These are phyloP conservation scores for Rhizophlyctis rosea DNA, from an alignment of 192 early-diverging fungal genomes.

Conservation along the genomic window DNA sequence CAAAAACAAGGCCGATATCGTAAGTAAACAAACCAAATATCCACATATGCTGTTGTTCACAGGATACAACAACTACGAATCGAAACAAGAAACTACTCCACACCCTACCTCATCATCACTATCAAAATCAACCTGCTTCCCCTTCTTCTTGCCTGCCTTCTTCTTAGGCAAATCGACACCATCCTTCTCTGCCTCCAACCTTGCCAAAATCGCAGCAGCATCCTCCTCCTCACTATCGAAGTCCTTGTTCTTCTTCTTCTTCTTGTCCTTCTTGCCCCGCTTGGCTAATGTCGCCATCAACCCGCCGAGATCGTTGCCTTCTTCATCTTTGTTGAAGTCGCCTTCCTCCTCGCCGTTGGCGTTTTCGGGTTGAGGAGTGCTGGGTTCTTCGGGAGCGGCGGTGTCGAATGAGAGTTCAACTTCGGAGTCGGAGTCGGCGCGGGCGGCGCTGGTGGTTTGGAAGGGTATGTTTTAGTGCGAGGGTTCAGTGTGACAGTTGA, in stretches of 20 bases:
- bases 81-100: constrained; percentile 42
- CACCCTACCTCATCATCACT: constrained; percentile 41
- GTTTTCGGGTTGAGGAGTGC: neutral
- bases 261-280: constrained; percentile 37
- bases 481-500: too few relatives aligned
- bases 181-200: constrained; percentile 34
- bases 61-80: too few relatives aligned
- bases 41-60: too few relatives aligned
- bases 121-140: constrained; percentile 25
- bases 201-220: constrained; percentile 48
- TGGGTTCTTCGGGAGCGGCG: neutral
- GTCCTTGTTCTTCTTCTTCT: too few relatives aligned
- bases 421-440: constrained; percentile 22
- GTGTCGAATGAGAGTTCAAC: constrained; percentile 22
- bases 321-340: constrained; percentile 40
- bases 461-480: too few relatives aligned
- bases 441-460: too few relatives aligned
- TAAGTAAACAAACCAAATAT: too few relatives aligned
- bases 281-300: constrained; percentile 56
- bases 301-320: constrained; percentile 69
- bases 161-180: constrained; percentile 18
- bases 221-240: constrained; percentile 47
- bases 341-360: constrained; percentile 7
- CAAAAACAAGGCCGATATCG: too few relatives aligned
- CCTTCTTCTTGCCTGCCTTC: constrained; percentile 53